Base-by-base conservation (phyloP, 352 stramenopile genomes). In the Phytopythium ostracodes region DNA sequence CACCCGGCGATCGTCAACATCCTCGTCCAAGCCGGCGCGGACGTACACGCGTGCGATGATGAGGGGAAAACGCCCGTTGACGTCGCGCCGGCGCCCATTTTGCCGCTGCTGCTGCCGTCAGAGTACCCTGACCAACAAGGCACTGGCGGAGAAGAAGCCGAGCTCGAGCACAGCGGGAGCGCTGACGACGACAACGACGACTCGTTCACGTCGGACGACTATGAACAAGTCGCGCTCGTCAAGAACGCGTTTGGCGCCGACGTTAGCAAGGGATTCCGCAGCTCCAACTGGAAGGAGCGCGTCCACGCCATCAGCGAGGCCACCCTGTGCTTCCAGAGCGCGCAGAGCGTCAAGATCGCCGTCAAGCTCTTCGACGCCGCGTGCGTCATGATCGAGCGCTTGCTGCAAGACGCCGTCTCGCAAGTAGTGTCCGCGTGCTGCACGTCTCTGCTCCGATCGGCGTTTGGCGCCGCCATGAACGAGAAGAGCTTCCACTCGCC, bases 381-480 rank as follows among this genome's bases (percentile, higher is more conserved):
- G 0, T 89, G 80, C 42, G 49, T 79, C 22, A 83, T 94, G 74
- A 78, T 91, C 29, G 62, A 77, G 33, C 14, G 83, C 1, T 76
- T 73, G 0, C 60, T 90, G 0, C 70, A 88, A 18, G 84, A 94
- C 54, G 71, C 76, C 2, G 82, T 94, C 0, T 75, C 75, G 0
- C 84, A 94, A 63, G 84, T 94, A 8, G 76, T 77, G 12, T 89
- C 81, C 0, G 66, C 59, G 33, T 87, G 77, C 33, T 89, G 77
- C 36, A 91, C 73, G 6, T 64, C 73, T 14, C 67, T 94, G 0
- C 63, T 92, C 8, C 87, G 88, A 58, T 66, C 71, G 7, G 75
- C 79, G 0, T 91, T 94, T 59, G 82, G 68, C 40, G 65, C 77
- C 6, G 75, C 67, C 2, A 87, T 92, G 73, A 70, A 65, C 20